Conservation (phyloP, 768 basidiomycete genomes). For the Bullera alba region DNA sequence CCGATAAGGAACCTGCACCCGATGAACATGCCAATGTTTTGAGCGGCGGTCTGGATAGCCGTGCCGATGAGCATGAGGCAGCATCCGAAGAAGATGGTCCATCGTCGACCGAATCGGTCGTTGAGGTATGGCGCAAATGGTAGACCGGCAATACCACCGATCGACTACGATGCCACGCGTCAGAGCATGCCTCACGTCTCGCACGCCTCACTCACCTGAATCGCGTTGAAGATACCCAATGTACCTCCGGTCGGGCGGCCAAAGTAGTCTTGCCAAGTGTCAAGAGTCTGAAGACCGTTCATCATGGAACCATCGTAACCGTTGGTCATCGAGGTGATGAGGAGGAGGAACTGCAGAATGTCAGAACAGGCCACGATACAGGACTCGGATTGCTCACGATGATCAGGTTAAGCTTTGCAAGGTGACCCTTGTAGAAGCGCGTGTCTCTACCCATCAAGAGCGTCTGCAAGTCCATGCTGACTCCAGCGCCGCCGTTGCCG, state of each 20-base stretch:
- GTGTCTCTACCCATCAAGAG: conserved; percentile 1
- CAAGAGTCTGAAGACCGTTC: conserved; percentile 6
- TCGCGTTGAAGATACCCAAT: conserved; percentile 16
- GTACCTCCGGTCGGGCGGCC: conserved; percentile 2
- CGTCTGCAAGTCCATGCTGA: not conserved
- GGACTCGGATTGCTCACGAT: conserved; percentile 1
- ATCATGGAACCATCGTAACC: conserved; percentile 12
- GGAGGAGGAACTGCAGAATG: not conserved
- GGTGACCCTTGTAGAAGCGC: conserved; percentile 4
- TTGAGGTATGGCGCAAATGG: conserved; percentile 48
- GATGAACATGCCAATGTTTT: conserved; percentile 23
- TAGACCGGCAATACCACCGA: conserved; percentile 9
- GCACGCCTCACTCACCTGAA: conserved; percentile 1
- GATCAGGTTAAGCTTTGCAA: conserved; percentile 2
- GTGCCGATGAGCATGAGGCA: conserved; percentile 9
- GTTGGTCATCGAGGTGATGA: conserved; percentile 1
- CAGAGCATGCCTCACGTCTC: not conserved
- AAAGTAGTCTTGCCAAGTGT: conserved; percentile 15
- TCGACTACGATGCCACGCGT: too few species aligned
- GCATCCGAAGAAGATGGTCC: conserved; percentile 52
- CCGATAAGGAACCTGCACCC: conserved; percentile 48
- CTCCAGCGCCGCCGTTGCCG: too few species aligned
- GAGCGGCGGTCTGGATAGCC: conserved; percentile 13
- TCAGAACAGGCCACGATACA: too few species aligned
- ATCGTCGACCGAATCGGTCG: conserved; percentile 52